These are phyloP conservation scores for Plasmopara muralis DNA, from an alignment of 352 stramenopile genomes.

Conservation along the genomic window DNA sequence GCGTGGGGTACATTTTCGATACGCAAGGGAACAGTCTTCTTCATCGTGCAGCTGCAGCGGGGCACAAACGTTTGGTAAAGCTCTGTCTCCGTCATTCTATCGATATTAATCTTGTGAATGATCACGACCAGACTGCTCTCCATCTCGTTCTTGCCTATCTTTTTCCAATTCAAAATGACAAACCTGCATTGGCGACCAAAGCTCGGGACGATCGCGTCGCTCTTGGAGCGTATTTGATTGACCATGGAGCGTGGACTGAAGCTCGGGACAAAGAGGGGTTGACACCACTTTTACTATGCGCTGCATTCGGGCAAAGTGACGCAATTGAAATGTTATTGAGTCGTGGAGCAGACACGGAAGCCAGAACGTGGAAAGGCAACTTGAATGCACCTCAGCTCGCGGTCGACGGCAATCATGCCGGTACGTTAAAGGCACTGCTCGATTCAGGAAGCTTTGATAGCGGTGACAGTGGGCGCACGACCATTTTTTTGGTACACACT, in stretches of 20 bases:
- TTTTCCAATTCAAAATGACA: neutral
- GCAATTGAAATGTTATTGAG: constrained; percentile 67
- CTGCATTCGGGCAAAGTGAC: constrained; percentile 50
- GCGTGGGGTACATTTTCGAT: constrained; percentile 49
- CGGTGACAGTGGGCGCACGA: constrained; percentile 28
- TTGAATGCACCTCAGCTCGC: constrained; percentile 51
- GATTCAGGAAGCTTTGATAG: constrained; percentile 44
- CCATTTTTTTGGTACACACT: constrained; percentile 49
- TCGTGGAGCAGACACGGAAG: constrained; percentile 48
- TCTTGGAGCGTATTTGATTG: constrained; percentile 77
- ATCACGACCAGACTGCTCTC: constrained; percentile 48
- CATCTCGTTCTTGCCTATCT: constrained; percentile 52
- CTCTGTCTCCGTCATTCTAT: constrained; percentile 70
- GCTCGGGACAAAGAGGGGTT: constrained; percentile 50
- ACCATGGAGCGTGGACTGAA: constrained; percentile 80
- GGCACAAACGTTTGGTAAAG: constrained; percentile 75
- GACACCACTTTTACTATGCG: constrained; percentile 56
- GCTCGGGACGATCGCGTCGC: constrained; percentile 36
- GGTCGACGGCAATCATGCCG: constrained; percentile 52
- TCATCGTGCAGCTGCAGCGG: constrained; percentile 55
- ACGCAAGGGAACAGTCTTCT: constrained; percentile 61
- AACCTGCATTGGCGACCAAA: constrained; percentile 29
- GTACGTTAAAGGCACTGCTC: constrained; percentile 44
- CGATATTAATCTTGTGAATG: constrained; percentile 64
- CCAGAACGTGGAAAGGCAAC: constrained; percentile 21